Base-by-base conservation (phyloP, 306 rosid genomes). In the Vigna radiata region DNA sequence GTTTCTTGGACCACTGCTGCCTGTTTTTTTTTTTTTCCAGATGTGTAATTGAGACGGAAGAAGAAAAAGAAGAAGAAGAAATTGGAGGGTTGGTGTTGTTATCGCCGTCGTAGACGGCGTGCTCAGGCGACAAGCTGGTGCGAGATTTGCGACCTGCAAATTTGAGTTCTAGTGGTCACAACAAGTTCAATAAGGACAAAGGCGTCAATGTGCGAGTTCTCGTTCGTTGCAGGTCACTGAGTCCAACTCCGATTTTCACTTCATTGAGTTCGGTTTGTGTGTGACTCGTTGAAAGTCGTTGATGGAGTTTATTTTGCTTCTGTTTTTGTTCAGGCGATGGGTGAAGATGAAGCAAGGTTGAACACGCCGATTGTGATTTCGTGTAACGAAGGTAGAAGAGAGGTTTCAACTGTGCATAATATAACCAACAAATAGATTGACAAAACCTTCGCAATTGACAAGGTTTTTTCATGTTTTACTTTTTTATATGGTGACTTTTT, bases 391-490 rank as follows among this genome's bases (percentile, higher is more conserved):
- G 77, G 77, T 31, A 86, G 97, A 80, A 87, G 87, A 78, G 99
- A 96, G 71, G 97, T 96, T 76, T 85, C 83, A 6, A 98, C 98
- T 23, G 72, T 96, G 33, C 99, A 96, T 89, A 88, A 18, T 79
- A 92, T 96, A 72, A 98, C 99, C 66, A 96, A 96, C 84, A 96
- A 96, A 88, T 98, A 96, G 88, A 96, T 92, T 84, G 99, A 96
- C 85, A 88, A 96, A 88, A 91, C 98, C 56, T 96, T 96, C 67
- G 86, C 73, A n/a, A 92, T 92, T 78, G 99, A 96, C 61, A 96
- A 96, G 99, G 99, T 96, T 63, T 37, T 33, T 68, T 68, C 1
- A 5, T 2, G 12, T 73, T 74, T 70, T 31, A 11, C 58, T 11
- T 72, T 17, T 5, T 27, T 12, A 12, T 27, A 13, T 14, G 64